Conservation (phyloP, 2,329 filamentous ascomycete genomes). For the Aspergillus quadrilineatus region DNA sequence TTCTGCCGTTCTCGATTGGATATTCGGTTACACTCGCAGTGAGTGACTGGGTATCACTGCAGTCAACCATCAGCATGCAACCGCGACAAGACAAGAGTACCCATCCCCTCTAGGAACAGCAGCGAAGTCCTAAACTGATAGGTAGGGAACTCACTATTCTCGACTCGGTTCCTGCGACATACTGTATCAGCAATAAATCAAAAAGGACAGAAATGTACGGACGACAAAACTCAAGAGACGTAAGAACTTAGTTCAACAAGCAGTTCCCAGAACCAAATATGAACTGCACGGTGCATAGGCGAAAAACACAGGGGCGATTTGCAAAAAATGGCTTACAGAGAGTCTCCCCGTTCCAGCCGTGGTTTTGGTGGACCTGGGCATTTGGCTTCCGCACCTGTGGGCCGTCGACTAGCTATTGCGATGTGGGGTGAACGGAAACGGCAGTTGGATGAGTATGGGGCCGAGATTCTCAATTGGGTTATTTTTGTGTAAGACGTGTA, state of each 20-base stretch:
- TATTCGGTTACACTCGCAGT: constrained; percentile 46
- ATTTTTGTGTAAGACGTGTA: not conserved
- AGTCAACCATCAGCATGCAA: constrained; percentile 2
- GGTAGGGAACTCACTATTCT: constrained; percentile 26
- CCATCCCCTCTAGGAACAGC: not conserved
- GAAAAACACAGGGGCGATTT: not conserved
- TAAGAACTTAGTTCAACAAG: not conserved
- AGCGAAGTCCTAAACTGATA: not conserved
- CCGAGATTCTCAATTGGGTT: not conserved
- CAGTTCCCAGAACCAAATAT: not conserved
- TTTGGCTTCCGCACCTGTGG: constrained; percentile 2
- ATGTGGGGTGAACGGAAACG: constrained; percentile 14
- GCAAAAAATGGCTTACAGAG: constrained; percentile 7
- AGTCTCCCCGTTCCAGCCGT: not conserved
- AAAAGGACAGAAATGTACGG: not conserved
- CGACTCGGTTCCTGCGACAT: constrained; percentile 26
- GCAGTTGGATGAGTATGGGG: constrained; percentile 6
- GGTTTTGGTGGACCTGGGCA: constrained; percentile 11
- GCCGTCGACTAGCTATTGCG: not conserved
- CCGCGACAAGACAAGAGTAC: not conserved
- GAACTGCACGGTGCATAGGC: not conserved
- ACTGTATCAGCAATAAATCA: constrained; percentile 23
- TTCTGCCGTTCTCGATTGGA: constrained; percentile 43
- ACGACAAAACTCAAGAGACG: not conserved
- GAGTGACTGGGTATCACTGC: constrained; percentile 43